Conservation (phyloP, 1,139 yeast genomes). For the Saccharomyces hybrid region DNA sequence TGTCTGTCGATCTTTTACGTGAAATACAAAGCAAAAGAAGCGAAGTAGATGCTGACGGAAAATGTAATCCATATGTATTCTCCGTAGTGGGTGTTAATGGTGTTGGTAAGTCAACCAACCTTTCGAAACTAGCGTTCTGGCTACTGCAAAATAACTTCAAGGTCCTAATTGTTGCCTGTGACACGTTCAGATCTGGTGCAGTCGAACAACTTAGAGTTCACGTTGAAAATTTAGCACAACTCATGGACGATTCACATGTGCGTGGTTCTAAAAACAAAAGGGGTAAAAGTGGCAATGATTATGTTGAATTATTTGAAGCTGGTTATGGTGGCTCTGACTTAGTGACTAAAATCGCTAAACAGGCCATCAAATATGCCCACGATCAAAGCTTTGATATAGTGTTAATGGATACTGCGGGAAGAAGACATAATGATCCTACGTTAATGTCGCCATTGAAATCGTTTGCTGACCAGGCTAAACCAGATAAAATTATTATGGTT, state of each 20-base stretch:
- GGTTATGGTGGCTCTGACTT: constrained; percentile 95
- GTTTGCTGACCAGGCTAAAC: constrained; percentile 92
- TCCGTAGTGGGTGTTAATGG: constrained; percentile 98
- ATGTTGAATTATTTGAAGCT: constrained; percentile 79
- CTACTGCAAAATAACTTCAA: constrained; percentile 78
- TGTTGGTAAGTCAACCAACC: constrained; percentile 92
- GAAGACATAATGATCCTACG: constrained; percentile 92
- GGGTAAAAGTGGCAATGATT: constrained; percentile 38
- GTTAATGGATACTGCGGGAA: constrained; percentile 93
- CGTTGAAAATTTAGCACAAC: constrained; percentile 69
- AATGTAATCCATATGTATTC: constrained; percentile 73
- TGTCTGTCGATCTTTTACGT: constrained; percentile 78
- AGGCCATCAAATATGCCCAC: constrained; percentile 74
- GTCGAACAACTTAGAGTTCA: constrained; percentile 96
- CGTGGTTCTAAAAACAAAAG: constrained; percentile 31
- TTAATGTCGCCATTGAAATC: constrained; percentile 94
- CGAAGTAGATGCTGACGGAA: constrained; percentile 20
- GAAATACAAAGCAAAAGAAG: constrained; percentile 55
- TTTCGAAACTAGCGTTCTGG: constrained; percentile 95
- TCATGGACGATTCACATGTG: constrained; percentile 39
- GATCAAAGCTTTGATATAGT: constrained; percentile 72
- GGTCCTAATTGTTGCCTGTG: constrained; percentile 93
- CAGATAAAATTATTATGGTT: constrained; percentile 95
- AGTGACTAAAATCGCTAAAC: constrained; percentile 90
- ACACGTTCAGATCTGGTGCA: constrained; percentile 96